Evolutionary conservation across 1,284 basidiomycete genomes (phyloP).

Genomic region (Apiotrichum mycotoxinovorans): DNA sequence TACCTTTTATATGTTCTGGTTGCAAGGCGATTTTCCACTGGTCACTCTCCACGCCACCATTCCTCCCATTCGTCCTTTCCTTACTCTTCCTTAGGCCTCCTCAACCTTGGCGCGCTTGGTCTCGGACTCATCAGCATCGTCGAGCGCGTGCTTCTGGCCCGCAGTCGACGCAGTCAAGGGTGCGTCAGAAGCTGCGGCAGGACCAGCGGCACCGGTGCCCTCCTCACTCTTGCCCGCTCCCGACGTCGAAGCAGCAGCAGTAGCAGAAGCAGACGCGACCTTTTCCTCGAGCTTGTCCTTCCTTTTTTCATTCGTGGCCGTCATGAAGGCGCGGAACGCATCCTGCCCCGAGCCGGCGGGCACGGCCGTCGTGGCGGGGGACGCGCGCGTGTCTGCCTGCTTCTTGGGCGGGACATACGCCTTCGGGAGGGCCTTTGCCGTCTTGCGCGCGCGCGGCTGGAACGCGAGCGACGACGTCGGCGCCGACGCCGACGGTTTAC

Average conservation of each 20-base stretch:
- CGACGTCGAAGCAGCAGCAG: neutral
- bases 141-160: constrained; percentile 23
- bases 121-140: constrained; percentile 16
- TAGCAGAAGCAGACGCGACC: constrained; percentile 9
- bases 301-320: constrained; percentile 38
- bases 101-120: neutral
- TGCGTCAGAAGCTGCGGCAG: neutral
- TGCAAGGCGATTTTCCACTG: no score
- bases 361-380: neutral
- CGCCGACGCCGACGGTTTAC: neutral
- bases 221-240: constrained; percentile 10
- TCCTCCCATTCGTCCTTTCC: neutral
- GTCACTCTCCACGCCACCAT: no score
- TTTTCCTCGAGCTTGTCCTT: constrained; percentile 21
- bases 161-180: neutral
- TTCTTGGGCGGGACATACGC: constrained; percentile 28
- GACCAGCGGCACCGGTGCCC: neutral
- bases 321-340: constrained; percentile 42
- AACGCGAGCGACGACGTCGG: constrained; percentile 20
- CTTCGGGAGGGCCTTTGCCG: constrained; percentile 33
- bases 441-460: constrained; percentile 32
- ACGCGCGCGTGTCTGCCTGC: constrained; percentile 16
- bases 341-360: constrained; percentile 27
- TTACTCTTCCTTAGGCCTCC: neutral
- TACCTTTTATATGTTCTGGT: no score